Evolutionary conservation across 2,329 filamentous ascomycete species (phyloP), one percentile per base, ranked within the genome.

Genomic region (Cercospora sojina): DNA sequence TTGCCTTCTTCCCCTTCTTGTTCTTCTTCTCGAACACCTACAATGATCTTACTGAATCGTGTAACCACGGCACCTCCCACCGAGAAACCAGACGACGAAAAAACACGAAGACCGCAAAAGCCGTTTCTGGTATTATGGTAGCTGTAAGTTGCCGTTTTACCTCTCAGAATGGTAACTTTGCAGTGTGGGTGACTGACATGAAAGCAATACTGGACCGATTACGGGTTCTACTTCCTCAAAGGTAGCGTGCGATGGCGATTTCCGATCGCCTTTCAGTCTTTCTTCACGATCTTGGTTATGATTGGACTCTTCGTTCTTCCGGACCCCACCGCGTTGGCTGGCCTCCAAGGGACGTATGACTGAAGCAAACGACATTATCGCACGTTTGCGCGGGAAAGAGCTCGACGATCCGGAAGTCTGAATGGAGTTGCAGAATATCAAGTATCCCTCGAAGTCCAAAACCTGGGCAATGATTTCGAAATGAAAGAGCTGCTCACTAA

Each of bases 51-150:
- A 3, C 16, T 38, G 5, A 5, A 12, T 12, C 31, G 6, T 1
- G 6, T 1, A 13, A 32, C 0, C 3, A 32, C 41, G 27, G 18
- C 31, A n/a, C 3, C 55, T 6, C 9, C 56, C 13, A 16, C 32
- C 31, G 18, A 29, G 12, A 58, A 58, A 16, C 16, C 12, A 20
- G 32, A 32, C 27, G 32, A 58, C 18, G n/a, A 38, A 29, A 29
- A 38, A 58, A 7, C 56, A 58, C 31, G 56, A 58, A 58, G 56
- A 41, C 27, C 56, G 16, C 56, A 58, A 58, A 23, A 58, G 31
- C 16, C 27, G 31, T 58, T 79, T 23, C 80, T 80, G 66, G 82
- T 81, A 74, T 97, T 93, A 51, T 93, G 93, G 49, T 92, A 93
- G 3, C 93, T 97, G 76, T 97, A 95, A 79, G 59, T 61, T 16